These are phyloP conservation scores for Trametes sp. DNA, from an alignment of 1,284 basidiomycete genomes.

Conservation along the genomic window DNA sequence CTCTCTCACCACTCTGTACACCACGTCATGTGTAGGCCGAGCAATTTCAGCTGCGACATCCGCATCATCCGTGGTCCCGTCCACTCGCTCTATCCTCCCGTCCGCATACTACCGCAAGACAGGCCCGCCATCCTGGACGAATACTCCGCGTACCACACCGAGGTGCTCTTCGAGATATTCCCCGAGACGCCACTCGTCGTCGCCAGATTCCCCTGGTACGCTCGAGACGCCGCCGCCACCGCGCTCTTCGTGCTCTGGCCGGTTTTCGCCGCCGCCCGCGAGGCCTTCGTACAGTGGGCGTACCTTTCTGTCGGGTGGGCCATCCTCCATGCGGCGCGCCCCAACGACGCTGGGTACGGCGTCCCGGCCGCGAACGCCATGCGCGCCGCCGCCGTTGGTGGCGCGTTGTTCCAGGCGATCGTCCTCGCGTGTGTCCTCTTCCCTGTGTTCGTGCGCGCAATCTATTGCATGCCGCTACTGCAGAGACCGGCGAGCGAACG, in stretches of 20 bases:
- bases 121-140: not conserved
- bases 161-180: not conserved
- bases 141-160: not conserved
- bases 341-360: not conserved
- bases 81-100: not conserved
- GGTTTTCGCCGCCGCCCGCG: not conserved
- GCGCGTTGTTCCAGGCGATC: not conserved
- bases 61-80: not conserved
- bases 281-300: not conserved
- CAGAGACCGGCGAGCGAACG: not conserved
- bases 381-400: not conserved
- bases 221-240: not conserved
- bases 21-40: no score
- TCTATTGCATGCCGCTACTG: not conserved
- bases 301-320: conserved; percentile 1
- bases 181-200: not conserved
- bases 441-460: not conserved
- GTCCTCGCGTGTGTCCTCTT: not conserved
- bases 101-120: not conserved
- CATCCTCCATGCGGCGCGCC: not conserved
- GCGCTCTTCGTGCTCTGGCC: not conserved
- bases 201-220: not conserved
- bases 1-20: no score
- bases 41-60: not conserved
- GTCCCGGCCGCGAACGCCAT: not conserved